A percentile compares a stretch with the other conserved stretches of the same genome.
phyloP scores from a whole-genome alignment of 1,284 basidiomycete species.

The Porodaedalea pini region DNA sequence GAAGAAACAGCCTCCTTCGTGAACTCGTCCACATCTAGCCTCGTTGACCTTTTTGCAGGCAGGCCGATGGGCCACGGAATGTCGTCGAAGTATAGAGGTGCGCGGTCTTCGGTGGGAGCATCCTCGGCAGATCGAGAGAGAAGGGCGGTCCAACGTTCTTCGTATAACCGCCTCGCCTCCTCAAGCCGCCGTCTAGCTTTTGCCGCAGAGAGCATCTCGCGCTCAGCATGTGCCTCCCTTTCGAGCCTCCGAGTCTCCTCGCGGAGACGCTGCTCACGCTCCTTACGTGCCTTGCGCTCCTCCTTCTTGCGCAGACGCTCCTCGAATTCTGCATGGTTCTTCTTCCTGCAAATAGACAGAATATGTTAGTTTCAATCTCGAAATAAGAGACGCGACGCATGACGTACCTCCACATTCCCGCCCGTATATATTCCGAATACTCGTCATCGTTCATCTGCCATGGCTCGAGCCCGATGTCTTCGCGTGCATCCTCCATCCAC shows the following conservation, averaged over 20 bases:
- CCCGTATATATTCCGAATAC: slow-evolving; percentile 75
- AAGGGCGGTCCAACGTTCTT: slow-evolving; percentile 54
- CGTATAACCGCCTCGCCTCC: slow-evolving; percentile 52
- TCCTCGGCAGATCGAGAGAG: slow-evolving; percentile 29
- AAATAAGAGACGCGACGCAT: background rate
- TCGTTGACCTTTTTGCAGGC: slow-evolving; percentile 23
- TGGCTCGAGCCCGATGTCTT: slow-evolving; percentile 49
- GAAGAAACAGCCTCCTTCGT: slow-evolving; percentile 53
- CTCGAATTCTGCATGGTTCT: slow-evolving; percentile 61
- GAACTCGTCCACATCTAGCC: slow-evolving; percentile 45
- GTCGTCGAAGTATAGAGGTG: slow-evolving; percentile 49
- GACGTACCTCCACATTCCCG: slow-evolving; percentile 74
- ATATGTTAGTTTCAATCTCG: slow-evolving; percentile 10
- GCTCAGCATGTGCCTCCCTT: slow-evolving; percentile 47
- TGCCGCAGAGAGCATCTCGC: slow-evolving; percentile 42
- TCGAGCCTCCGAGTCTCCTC: slow-evolving; percentile 53
- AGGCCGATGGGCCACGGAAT: slow-evolving; percentile 75
- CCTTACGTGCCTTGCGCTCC: slow-evolving; percentile 33
- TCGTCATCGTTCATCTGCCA: slow-evolving; percentile 76
- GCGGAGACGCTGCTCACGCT: slow-evolving; percentile 50
- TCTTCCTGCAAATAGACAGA: slow-evolving; percentile 43
- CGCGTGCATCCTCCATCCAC: slow-evolving; percentile 37
- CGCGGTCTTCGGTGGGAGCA: background rate
- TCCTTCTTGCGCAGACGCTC: slow-evolving; percentile 55
- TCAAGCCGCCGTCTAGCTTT: slow-evolving; percentile 41